Base-by-base conservation (phyloP, 148 eudicot genomes). In the Vaccinium macrocarpon region DNA sequence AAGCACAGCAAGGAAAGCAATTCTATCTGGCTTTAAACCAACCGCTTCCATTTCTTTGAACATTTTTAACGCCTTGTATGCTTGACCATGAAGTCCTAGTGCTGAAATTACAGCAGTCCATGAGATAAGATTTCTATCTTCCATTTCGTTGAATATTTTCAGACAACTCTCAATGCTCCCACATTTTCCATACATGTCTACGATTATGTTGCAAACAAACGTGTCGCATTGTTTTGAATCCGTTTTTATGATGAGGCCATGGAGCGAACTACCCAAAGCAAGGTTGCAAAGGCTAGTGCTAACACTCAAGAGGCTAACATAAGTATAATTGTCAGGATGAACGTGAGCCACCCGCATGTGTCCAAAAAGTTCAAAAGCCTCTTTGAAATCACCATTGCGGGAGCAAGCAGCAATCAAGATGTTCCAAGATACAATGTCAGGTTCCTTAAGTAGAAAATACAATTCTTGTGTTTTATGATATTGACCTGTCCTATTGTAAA, bases 161-260 rank as follows among this genome's bases (percentile, higher is more conserved):
- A 90, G 55, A 14, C 94, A 88, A 86, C 91, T 88, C 81, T 82
- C 82, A 74, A 92, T 77, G 78, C 92, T 80, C 76, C 98, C 98
- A 85, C 98, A 95, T 88, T 95, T 95, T 21, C 92, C 93, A 83
- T 95, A 94, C 95, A 94, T 91, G 85, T 91, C 93, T 11, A 94
- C 88, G 80, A 94, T 82, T 32, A 91, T 82, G 84, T 95, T 94
- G 90, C 79, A 81, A 27, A 92, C 90, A 85, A 92, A 91, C 62
- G 94, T 90, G 87, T 95, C 95, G 42, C 88, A 89, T 18, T 48
- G n/a, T 12, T 64, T 46, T 62, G 88, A 83, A 68, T 88, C 87
- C 46, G 87, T 84, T 86, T 95, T 94, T 14, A 91, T 86, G 21
- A 92, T 82, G 55, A 92, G 81, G 32, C 93, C 92, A 81, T 95